Evolutionary conservation across 2,329 filamentous ascomycete genomes (phyloP), one percentile per base, ranked within the genome.

Genomic region (Ophiosphaerella narmari): DNA sequence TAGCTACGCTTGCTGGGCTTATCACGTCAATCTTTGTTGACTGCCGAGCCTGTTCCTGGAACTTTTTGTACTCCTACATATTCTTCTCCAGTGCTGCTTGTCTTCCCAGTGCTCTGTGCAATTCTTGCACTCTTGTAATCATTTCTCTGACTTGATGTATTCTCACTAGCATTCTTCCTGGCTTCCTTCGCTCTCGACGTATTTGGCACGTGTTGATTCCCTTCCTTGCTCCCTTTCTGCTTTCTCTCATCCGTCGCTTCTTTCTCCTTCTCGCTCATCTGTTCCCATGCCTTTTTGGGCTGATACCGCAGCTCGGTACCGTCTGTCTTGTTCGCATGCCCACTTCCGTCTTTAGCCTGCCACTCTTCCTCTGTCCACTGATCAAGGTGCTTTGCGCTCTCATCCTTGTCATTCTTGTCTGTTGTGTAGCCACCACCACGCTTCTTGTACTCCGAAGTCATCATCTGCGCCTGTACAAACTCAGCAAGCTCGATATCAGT

Each of bases 301-400:
- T 24, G 35, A 75, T 39, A 78, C 68, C 69, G 43, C 13, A 16
- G 35, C 16, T 38, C 14, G 11, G 35, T 38, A 16, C 35, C 35
- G 21, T 38, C 35, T 11, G 13, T 11, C 9, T 77, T 60, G 49
- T 75, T 76, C 1, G 78, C 77, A n/a, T 72, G 64, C 0, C 72
- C 77, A 6, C 67, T 71, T 1, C 77, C 77, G 39, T 80, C 77
- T 49, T 78, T 79, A 0, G 76, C 79, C 66, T 79, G 76, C 76
- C 77, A 79, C 5, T 80, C 74, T 46, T 80, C 78, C n/a, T 78
- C 66, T 0, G 65, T 70, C 77, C 78, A 80, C 14, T 78, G 68
- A 5, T 72, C 68, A 1, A 80, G 66, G 40, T 77, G 65, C 60
- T 77, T 73, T 45, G 79, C 76, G 4, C 71, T 72, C 21, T 77